Conservation (phyloP, 2,329 filamentous ascomycete genomes). For the Ophiostoma populinum region DNA sequence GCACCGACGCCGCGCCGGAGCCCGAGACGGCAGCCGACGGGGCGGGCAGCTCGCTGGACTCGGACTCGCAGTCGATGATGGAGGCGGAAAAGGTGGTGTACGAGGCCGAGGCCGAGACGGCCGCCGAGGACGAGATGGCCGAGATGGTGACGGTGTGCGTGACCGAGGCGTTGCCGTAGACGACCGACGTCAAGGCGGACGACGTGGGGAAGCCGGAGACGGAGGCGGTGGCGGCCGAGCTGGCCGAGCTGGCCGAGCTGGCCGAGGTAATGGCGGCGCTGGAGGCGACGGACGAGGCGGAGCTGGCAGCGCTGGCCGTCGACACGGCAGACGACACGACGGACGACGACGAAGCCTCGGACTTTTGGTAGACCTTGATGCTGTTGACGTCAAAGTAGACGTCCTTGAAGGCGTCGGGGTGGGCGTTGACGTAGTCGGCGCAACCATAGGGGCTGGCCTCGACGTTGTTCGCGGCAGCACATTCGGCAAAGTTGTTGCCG, state of each 20-base stretch:
- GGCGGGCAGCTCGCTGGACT: no score
- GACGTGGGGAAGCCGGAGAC: constrained; percentile 8
- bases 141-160: constrained; percentile 13
- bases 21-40: neutral
- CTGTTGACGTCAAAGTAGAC: constrained; percentile 27
- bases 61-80: no score
- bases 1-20: neutral
- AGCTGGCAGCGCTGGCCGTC: constrained; percentile 1
- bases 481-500: constrained; percentile 17
- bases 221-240: constrained; percentile 3
- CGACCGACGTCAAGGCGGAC: constrained; percentile 15
- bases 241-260: neutral
- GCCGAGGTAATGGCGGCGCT: neutral
- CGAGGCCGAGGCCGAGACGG: constrained; percentile 15
- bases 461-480: constrained; percentile 12
- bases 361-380: constrained; percentile 8
- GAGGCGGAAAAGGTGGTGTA: neutral
- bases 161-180: constrained; percentile 15
- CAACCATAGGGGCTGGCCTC: constrained; percentile 14
- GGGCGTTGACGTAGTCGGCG: constrained; percentile 20
- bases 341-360: neutral
- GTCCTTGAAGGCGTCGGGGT: constrained; percentile 21
- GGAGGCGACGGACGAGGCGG: neutral
- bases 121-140: constrained; percentile 18
- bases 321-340: neutral